These are phyloP conservation scores for Phytophthora hybrid DNA, from an alignment of 352 stramenopile species.

Conservation along the genomic window DNA sequence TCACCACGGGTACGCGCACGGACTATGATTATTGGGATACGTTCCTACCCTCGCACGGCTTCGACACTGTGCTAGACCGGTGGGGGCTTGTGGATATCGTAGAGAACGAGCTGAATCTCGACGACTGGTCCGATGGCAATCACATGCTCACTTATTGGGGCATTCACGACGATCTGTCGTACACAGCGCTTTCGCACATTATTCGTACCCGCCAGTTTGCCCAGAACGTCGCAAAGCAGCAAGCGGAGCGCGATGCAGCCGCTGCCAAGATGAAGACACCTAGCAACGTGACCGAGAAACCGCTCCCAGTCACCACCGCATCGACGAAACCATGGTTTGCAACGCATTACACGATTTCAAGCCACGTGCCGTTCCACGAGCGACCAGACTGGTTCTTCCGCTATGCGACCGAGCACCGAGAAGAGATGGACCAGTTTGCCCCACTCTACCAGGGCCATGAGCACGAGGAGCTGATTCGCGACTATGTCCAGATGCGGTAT, in stretches of 20 bases:
- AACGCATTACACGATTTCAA: constrained; percentile 82
- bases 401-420: constrained; percentile 36
- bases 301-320: constrained; percentile 21
- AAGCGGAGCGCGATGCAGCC: constrained; percentile 22
- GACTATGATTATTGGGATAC: constrained; percentile 72
- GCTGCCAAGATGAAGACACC: constrained; percentile 17
- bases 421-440: constrained; percentile 52
- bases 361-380: constrained; percentile 71
- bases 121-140: constrained; percentile 60
- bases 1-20: constrained; percentile 63
- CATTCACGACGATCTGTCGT: constrained; percentile 74
- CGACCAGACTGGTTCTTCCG: constrained; percentile 66
- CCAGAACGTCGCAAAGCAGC: constrained; percentile 36
- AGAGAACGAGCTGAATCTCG: constrained; percentile 54
- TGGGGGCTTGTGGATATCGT: constrained; percentile 57
- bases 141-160: constrained; percentile 75
- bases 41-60: constrained; percentile 67
- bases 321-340: constrained; percentile 61
- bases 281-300: constrained; percentile 19
- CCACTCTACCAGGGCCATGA: constrained; percentile 53
- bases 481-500: constrained; percentile 77
- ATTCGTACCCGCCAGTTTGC: constrained; percentile 45
- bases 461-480: constrained; percentile 52
- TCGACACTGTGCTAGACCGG: constrained; percentile 56
- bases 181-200: constrained; percentile 61